These are phyloP conservation scores for Salix caprea DNA, from an alignment of 345 rosid genomes.

Conservation along the genomic window DNA sequence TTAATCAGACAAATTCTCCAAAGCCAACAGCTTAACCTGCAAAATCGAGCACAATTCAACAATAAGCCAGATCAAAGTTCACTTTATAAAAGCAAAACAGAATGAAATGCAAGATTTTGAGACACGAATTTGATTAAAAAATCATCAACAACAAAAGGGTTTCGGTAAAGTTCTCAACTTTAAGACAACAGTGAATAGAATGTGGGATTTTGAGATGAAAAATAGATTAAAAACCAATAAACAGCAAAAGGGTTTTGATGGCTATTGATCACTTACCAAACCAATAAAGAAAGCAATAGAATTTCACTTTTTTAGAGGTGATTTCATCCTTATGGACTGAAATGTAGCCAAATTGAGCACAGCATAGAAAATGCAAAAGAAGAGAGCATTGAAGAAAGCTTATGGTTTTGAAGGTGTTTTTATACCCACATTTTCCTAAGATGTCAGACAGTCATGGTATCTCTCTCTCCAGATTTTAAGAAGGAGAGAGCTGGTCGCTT, in stretches of 20 bases:
- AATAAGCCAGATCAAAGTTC: neutral
- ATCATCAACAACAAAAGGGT: neutral
- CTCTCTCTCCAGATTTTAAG: conserved; percentile 1
- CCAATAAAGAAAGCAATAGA: conserved; percentile 16
- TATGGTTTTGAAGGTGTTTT: conserved; percentile 1
- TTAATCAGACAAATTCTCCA: neutral
- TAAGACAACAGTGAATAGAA: neutral
- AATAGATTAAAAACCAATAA: neutral
- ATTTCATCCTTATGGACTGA: conserved; percentile 20
- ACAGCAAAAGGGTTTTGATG: neutral
- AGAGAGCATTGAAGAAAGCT: neutral
- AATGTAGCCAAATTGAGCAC: conserved; percentile 6
- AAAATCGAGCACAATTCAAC: conserved; percentile 11
- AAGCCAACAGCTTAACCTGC: conserved; percentile 24
- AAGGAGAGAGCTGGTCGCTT: neutral
- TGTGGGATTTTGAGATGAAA: neutral
- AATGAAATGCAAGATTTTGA: neutral
- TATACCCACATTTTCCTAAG: conserved; percentile 15
- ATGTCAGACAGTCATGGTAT: neutral
- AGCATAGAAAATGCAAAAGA: neutral
- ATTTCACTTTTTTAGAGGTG: conserved; percentile 16
- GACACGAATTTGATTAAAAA: neutral
- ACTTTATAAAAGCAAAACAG: neutral
- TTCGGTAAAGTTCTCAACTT: neutral
- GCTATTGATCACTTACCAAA: neutral